Evolutionary conservation across 768 basidiomycete genomes (phyloP).

Genomic region (Mycena galopus): DNA sequence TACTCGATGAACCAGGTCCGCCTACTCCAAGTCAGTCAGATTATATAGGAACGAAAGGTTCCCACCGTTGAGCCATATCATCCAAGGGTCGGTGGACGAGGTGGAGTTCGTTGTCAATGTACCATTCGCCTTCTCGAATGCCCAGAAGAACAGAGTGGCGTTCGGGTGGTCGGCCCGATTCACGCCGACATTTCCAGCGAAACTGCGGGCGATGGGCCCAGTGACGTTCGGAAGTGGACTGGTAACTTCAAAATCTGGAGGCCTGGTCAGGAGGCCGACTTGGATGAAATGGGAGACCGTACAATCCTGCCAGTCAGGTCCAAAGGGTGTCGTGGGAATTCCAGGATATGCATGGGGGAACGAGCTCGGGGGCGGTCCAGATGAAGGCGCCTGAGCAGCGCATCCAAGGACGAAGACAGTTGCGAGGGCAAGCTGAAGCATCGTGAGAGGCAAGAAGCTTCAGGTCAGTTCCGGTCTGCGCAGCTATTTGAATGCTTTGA

Average conservation of each 20-base stretch:
- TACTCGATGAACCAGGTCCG: slow-evolving; percentile 78
- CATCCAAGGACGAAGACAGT: neutral
- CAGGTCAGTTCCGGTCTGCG: neutral
- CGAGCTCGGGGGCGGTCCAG: slow-evolving; percentile 49
- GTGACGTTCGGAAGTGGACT: slow-evolving; percentile 69
- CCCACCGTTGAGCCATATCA: slow-evolving; percentile 82
- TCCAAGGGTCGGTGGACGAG: slow-evolving; percentile 65
- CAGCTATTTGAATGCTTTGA: neutral
- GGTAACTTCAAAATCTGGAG: slow-evolving; percentile 72
- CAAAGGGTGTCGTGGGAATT: slow-evolving; percentile 60
- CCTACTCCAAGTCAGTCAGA: neutral
- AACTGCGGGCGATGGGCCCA: slow-evolving; percentile 61
- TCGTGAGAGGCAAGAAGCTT: slow-evolving; percentile 1
- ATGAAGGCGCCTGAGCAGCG: neutral
- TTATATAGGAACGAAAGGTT: neutral
- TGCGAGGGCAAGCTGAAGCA: slow-evolving; percentile 1
- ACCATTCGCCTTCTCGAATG: slow-evolving; percentile 67
- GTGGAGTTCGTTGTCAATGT: slow-evolving; percentile 63
- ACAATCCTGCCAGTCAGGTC: slow-evolving; percentile 74
- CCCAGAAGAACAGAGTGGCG: slow-evolving; percentile 75
- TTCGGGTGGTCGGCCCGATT: slow-evolving; percentile 70
- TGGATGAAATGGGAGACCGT: slow-evolving; percentile 32
- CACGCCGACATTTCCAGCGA: slow-evolving; percentile 74
- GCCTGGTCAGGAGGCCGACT: neutral
- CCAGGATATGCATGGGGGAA: slow-evolving; percentile 65